Evolutionary conservation across 768 basidiomycete genomes (phyloP).

Genomic region (Tulasnella sp.): DNA sequence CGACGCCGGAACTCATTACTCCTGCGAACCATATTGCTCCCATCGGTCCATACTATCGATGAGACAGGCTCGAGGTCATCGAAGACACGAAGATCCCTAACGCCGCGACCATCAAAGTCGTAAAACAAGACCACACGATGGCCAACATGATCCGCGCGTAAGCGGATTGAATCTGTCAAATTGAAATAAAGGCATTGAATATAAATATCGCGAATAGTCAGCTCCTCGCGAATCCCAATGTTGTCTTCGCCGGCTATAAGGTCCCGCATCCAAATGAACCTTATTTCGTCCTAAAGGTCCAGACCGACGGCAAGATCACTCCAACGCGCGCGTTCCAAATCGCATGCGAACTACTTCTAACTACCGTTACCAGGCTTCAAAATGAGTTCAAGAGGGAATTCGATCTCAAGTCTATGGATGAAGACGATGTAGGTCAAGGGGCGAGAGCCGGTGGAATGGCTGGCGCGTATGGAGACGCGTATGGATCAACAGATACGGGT

Average conservation of each 20-base stretch:
- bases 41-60: not conserved
- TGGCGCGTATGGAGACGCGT: slow-evolving; percentile 10
- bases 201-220: slow-evolving; percentile 44
- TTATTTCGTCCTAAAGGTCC: slow-evolving; percentile 88
- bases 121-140: slow-evolving; percentile 95
- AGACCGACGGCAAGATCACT: slow-evolving; percentile 80
- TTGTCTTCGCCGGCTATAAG: slow-evolving; percentile 96
- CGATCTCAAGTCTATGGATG: slow-evolving; percentile 20
- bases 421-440: slow-evolving; percentile 7
- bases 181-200: not conserved
- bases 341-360: slow-evolving; percentile 74
- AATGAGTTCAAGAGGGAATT: slow-evolving; percentile 30
- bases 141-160: slow-evolving; percentile 95
- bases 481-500: slow-evolving; percentile 7
- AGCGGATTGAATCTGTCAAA: slow-evolving; percentile 25
- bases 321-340: slow-evolving; percentile 75
- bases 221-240: slow-evolving; percentile 74
- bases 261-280: slow-evolving; percentile 94
- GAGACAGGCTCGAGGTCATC: slow-evolving; percentile 65
- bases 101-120: slow-evolving; percentile 86
- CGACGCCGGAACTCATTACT: not conserved
- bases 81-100: slow-evolving; percentile 98
- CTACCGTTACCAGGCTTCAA: slow-evolving; percentile 35
- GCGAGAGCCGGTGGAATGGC: not conserved
- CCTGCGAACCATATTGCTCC: slow-evolving; percentile 13